A percentile compares a stretch with the other conserved stretches of the same genome.
phyloP scores from a whole-genome alignment of 2,329 filamentous ascomycete species.

The Aspergillus alliaceus region DNA sequence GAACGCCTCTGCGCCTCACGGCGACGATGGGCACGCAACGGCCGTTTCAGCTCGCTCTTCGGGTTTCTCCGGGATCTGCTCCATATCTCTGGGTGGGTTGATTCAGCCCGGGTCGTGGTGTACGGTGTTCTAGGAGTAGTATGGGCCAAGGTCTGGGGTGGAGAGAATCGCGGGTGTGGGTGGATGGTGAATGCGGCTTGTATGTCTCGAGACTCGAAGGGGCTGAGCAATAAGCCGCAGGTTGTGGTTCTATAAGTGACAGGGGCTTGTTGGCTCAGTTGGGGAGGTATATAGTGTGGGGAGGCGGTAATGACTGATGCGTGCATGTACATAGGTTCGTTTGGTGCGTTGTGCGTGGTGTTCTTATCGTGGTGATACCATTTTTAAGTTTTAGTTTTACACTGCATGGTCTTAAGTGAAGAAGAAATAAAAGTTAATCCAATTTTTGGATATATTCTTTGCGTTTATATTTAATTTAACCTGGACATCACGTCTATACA shows the following conservation, averaged over 20 bases:
- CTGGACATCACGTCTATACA: neutral
- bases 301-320: neutral
- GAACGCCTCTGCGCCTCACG: conserved; percentile 59
- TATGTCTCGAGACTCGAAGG: conserved; percentile 40
- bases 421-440: neutral
- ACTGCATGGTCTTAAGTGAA: neutral
- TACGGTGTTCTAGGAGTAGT: conserved; percentile 57
- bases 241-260: conserved; percentile 30
- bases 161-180: conserved; percentile 47
- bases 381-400: neutral
- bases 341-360: neutral
- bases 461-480: neutral
- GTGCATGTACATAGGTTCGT: neutral
- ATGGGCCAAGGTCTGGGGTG: conserved; percentile 61
- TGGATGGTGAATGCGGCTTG: conserved; percentile 62
- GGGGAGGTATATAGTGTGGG: neutral
- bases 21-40: conserved; percentile 23
- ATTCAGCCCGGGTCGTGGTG: conserved; percentile 51
- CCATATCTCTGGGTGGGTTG: conserved; percentile 45
- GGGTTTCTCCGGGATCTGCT: conserved; percentile 38
- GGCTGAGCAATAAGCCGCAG: conserved; percentile 38
- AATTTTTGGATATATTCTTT: neutral
- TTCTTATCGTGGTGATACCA: neutral
- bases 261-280: neutral
- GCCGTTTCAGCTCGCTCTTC: conserved; percentile 22